phyloP scores from a whole-genome alignment of 345 rosid genomes.

The Eucalyptus sp. region DNA sequence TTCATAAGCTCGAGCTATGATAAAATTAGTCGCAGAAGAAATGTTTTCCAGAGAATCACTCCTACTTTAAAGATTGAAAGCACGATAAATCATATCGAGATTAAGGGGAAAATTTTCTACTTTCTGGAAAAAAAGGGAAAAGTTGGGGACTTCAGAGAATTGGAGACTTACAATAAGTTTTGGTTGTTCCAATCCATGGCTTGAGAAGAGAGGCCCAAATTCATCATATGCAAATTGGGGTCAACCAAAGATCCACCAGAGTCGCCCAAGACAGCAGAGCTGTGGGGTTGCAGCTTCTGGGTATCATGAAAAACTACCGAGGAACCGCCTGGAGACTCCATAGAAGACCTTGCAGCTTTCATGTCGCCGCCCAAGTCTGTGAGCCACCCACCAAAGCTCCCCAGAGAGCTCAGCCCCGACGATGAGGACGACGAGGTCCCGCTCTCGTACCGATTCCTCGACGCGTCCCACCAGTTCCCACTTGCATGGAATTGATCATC shows the following conservation, averaged over 20 bases:
- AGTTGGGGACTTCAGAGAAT: not conserved
- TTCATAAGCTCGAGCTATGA: not conserved
- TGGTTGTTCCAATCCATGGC: constrained; percentile 85
- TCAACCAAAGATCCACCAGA: constrained; percentile 4
- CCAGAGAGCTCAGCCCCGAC: constrained; percentile 21
- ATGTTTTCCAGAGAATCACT: not conserved
- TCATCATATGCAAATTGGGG: constrained; percentile 66
- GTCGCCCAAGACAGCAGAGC: constrained; percentile 4
- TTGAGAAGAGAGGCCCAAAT: constrained; percentile 77
- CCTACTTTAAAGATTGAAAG: not conserved
- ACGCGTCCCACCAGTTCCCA: constrained; percentile 64
- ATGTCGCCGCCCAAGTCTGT: constrained; percentile 32
- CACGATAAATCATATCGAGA: not conserved
- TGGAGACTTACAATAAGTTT: constrained; percentile 41
- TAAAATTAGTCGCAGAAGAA: not conserved
- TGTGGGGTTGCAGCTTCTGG: constrained; percentile 19
- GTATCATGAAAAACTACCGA: constrained; percentile 42
- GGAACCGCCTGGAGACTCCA: constrained; percentile 41
- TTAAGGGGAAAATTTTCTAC: not conserved
- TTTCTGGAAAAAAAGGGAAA: not conserved
- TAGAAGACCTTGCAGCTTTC: constrained; percentile 32
- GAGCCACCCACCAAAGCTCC: constrained; percentile 44
- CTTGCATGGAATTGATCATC: constrained; percentile 37
- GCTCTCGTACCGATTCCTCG: constrained; percentile 32
- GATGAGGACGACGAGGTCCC: constrained; percentile 29